Conservation (phyloP, 2,329 filamentous ascomycete genomes). For the Cordyceps tenuipes region DNA sequence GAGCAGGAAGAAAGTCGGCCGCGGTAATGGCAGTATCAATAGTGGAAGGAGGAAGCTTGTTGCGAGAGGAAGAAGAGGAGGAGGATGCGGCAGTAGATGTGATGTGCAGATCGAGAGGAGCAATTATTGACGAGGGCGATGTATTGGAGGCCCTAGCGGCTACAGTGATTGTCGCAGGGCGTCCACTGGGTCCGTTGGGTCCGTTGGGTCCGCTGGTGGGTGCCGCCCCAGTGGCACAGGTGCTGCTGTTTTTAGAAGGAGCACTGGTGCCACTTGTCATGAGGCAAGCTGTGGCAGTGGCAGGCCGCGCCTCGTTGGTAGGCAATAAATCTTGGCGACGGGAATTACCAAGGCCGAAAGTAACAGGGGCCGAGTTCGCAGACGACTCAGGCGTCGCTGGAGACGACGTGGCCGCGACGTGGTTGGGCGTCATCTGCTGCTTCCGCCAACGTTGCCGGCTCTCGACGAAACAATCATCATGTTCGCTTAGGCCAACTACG, state of each 20-base stretch:
- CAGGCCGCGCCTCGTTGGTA: background rate
- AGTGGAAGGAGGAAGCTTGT: background rate
- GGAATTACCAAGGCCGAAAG: background rate
- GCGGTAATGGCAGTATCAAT: background rate
- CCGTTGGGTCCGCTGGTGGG: background rate
- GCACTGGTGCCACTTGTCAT: background rate
- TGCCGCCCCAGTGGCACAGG: background rate
- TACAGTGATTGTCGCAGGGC: background rate
- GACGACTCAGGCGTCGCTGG: background rate
- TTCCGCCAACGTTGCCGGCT: background rate
- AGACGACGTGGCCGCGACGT: background rate
- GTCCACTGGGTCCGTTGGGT: background rate
- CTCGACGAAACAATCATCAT: background rate
- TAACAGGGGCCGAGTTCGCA: background rate
- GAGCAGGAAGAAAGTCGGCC: background rate
- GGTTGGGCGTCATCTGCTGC: background rate
- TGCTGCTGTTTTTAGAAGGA: background rate
- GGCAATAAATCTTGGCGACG: background rate
- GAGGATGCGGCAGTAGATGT: background rate
- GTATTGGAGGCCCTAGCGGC: background rate
- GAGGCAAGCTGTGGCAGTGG: background rate
- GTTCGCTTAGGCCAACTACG: conserved; percentile 17
- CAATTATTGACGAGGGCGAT: background rate
- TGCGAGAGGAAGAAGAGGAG: background rate
- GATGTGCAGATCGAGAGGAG: background rate